phyloP scores from a whole-genome alignment of 2,329 filamentous ascomycete species.

The Cordyceps pruinosa region DNA sequence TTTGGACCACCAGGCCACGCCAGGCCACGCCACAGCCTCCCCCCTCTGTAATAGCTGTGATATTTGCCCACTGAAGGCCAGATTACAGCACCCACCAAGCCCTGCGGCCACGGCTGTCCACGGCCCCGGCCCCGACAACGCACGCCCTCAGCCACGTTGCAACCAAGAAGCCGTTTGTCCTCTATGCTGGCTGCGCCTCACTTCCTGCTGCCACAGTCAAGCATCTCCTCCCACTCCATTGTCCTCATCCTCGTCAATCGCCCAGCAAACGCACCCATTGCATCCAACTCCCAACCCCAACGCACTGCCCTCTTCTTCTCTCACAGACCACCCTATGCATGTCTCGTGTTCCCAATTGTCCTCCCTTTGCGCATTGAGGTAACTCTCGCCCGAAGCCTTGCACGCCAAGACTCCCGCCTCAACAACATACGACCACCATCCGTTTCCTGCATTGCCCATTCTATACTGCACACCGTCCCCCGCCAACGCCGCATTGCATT shows the following conservation, averaged over 20 bases:
- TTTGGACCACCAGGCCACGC: no score
- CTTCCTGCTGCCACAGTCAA: background rate
- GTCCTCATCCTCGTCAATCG: background rate
- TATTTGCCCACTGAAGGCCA: background rate
- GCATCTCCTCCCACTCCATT: background rate
- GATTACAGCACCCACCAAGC: background rate
- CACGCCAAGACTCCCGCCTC: background rate
- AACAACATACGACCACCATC: background rate
- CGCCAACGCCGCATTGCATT: background rate
- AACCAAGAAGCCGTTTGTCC: no score
- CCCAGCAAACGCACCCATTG: background rate
- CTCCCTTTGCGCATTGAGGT: background rate
- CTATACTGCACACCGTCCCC: background rate
- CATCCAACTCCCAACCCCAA: no score
- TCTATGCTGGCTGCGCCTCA: background rate
- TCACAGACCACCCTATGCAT: background rate
- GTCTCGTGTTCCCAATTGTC: background rate
- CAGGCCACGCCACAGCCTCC: constrained; percentile 5
- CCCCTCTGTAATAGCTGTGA: background rate
- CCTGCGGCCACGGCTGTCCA: background rate
- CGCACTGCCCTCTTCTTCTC: constrained; percentile 3
- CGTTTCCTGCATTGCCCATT: background rate
- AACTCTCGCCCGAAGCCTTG: background rate
- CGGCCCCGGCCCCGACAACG: background rate
- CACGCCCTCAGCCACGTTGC: background rate